These are phyloP conservation scores for Penicillium crystallinum DNA, from an alignment of 495 filamentous ascomycete genomes.

Conservation along the genomic window DNA sequence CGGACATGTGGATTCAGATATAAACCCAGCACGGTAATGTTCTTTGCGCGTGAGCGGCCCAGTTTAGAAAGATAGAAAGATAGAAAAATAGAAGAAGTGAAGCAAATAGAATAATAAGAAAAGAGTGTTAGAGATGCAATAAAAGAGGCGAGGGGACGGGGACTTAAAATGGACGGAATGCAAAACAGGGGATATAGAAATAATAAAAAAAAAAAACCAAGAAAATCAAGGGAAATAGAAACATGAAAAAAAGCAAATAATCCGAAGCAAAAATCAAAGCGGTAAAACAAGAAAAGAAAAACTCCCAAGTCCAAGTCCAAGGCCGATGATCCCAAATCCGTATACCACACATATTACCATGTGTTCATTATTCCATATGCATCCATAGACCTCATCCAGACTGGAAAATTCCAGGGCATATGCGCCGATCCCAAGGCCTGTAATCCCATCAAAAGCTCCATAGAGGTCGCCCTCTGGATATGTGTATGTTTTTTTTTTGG, in stretches of 20 bases:
- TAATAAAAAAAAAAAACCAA: too few relatives aligned
- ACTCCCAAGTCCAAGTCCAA: slow-evolving; percentile 5
- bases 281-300: slow-evolving; percentile 4
- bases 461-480: slow-evolving; percentile 28
- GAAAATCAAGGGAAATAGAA: not conserved
- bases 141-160: slow-evolving; percentile 3
- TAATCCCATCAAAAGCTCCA: slow-evolving; percentile 7
- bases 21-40: slow-evolving; percentile 19
- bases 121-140: slow-evolving; percentile 10
- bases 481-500: slow-evolving; percentile 17
- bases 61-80: slow-evolving; percentile 14
- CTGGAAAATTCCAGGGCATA: not conserved
- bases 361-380: slow-evolving; percentile 8
- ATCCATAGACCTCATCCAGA: slow-evolving; percentile 8
- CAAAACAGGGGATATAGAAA: not conserved
- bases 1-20: slow-evolving; percentile 14
- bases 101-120: slow-evolving; percentile 11
- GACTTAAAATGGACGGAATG: not conserved
- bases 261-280: slow-evolving; percentile 2
- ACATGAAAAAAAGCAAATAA: slow-evolving; percentile 2
- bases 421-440: slow-evolving; percentile 15
- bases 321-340: not conserved
- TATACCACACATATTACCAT: slow-evolving; percentile 7
- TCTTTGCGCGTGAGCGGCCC: slow-evolving; percentile 34
- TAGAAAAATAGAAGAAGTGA: slow-evolving; percentile 8